Base-by-base conservation (phyloP, 2,329 filamentous ascomycete genomes). In the Hymenotorrendiella dingleyae region DNA sequence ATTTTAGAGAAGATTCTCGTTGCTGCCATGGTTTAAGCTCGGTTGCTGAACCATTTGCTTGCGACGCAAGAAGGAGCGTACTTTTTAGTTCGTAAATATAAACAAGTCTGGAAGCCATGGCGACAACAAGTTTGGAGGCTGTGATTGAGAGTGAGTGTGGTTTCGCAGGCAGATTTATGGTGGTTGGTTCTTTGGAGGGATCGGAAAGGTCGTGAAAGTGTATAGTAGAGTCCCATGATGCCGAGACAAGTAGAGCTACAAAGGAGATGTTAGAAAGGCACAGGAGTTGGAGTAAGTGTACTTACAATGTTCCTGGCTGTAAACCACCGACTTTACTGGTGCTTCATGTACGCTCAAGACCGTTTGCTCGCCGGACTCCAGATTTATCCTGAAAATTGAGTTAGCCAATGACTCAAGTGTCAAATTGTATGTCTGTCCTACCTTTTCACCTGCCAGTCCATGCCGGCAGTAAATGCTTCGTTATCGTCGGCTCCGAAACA, bases 61-160 rank as follows among this genome's bases (percentile, higher is more conserved):
- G 66, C 12, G 73, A 71, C 19, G 71, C 58, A 30, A 82, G 67
- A 5, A 78, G 68, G 2, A 73, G 59, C 28, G 95, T 76, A 19
- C 80, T 68, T 36, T 80, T 72, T 23, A 98, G 75, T 60, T 96
- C 87, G 74, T 96, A 97, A 64, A 98, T 95, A 69, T 93, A 82
- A 48, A 96, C 80, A n/a, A 90, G 79, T 42, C 93, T 85, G 42
- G 86, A 86, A 2, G 90, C 86, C 93, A 98, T 97, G 53, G 90
- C 90, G 45, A 98, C 87, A 30, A 98, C 88, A 7, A 95, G 75
- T 64, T 94, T 95, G 39, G 86, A 75, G 3, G 76, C 73, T 57
- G 75, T 89, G 37, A 84, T 72, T 26, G 89, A 85, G 36, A 97
- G 72, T 10, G 90, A 90, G 65, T 95, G 94, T 1, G 89, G 88